Base-by-base conservation (phyloP, 2,329 filamentous ascomycete species). In the Apiospora pterosperma region DNA sequence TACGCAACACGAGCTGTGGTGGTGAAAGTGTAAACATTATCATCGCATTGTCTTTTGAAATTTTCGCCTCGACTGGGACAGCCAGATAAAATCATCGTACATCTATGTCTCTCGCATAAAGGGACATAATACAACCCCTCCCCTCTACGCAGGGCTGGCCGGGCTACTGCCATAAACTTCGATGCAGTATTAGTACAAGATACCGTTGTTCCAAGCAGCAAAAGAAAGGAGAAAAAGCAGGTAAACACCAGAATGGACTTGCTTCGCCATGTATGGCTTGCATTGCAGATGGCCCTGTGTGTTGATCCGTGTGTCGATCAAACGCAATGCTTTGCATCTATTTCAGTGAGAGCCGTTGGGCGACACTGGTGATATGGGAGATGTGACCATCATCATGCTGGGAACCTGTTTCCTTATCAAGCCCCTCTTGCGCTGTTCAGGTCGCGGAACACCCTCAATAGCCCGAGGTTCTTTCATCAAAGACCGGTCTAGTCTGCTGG, bases 391-490 rank as follows among this genome's bases (percentile, higher is more conserved):
- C 69, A 76, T 70, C 75, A 76, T 76, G 63, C 73, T 75, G n/a
- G 75, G 75, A 28, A 88, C 85, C 71, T 88, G 85, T 73, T 88
- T 88, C 68, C 85, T 76, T 62, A 84, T 72, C 60, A 88, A 76
- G 34, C 83, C 82, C 42, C 80, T 80, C 8, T 78, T 78, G 36
- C 82, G 80, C 64, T 82, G 81, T 65, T 86, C 84, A 21, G 84
- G 82, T 38, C 86, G 80, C 28, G 93, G 93, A n/a, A 93, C 89
- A 39, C 94, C 94, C 76, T 97, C 93, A 42, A 97, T 95, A 67
- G 92, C 89, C 65, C 94, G 87, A 36, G 94, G 94, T 78, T 97
- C 94, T 76, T 93, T 92, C 93, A 98, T 97, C 59, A 97, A 82
- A 16, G 88, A 86, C 4, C 90, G 86, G 72, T 99, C 96, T 11